Conservation (phyloP, 805 yeast genomes). For the Cyberlindnera samutprakarnensis region DNA sequence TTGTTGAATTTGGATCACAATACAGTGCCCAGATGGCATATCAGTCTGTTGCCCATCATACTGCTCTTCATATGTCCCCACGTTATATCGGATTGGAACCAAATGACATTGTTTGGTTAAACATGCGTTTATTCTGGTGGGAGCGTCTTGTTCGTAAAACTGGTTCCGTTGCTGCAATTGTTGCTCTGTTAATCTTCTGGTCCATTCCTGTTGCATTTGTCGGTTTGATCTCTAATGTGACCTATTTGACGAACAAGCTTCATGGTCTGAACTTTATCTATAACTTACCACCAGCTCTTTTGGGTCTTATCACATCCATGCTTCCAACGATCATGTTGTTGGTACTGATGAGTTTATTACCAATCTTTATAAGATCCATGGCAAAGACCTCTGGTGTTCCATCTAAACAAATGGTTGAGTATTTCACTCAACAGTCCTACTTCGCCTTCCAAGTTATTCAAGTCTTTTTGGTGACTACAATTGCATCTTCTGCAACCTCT, state of each 20-base stretch:
- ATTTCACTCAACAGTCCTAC: conserved; percentile 58
- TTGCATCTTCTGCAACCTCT: conserved; percentile 66
- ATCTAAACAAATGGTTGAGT: conserved; percentile 50
- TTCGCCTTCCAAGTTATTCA: conserved; percentile 67
- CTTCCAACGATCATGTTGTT: conserved; percentile 63
- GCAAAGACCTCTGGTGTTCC: conserved; percentile 54
- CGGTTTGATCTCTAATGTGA: conserved; percentile 64
- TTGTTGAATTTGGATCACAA: conserved; percentile 73
- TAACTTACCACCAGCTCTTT: conserved; percentile 41
- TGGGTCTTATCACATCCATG: conserved; percentile 62
- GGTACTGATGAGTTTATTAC: conserved; percentile 57
- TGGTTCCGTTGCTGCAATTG: conserved; percentile 45
- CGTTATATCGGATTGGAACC: conserved; percentile 58
- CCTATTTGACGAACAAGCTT: conserved; percentile 49
- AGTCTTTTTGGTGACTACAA: conserved; percentile 62
- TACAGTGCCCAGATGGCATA: conserved; percentile 67
- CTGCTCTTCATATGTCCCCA: conserved; percentile 56
- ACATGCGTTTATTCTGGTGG: conserved; percentile 77
- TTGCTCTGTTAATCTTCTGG: conserved; percentile 58
- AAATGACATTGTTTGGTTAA: conserved; percentile 57
- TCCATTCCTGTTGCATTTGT: conserved; percentile 74
- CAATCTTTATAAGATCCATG: conserved; percentile 56
- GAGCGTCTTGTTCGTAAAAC: conserved; percentile 52
- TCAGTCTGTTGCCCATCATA: conserved; percentile 57
- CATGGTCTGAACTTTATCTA: conserved; percentile 50